phyloP scores from a whole-genome alignment of 371 early-diverging fungal genomes.

The Mortierella sp. region DNA sequence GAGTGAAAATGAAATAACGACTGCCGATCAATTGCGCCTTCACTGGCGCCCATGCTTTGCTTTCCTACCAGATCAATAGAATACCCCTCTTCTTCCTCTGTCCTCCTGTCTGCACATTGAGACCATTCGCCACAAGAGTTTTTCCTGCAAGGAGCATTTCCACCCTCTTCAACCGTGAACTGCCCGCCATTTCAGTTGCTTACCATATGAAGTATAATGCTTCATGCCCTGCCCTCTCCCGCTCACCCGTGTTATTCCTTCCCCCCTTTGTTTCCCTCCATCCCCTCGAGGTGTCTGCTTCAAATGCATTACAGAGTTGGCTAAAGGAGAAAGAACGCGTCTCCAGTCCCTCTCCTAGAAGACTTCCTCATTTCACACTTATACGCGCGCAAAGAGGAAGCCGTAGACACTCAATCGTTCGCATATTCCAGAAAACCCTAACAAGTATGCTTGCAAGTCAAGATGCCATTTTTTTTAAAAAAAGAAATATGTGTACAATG shows the following conservation, averaged over 20 bases:
- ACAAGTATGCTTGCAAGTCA: not conserved
- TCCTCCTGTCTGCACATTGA: not conserved
- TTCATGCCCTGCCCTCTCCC: not conserved
- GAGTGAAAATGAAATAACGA: too few relatives aligned
- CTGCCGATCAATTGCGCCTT: too few relatives aligned
- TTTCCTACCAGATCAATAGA: too few relatives aligned
- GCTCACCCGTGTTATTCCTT: not conserved
- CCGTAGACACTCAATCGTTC: not conserved
- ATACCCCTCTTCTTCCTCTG: too few relatives aligned
- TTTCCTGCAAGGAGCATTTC: not conserved
- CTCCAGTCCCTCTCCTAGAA: not conserved
- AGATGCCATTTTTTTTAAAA: conserved; percentile 6
- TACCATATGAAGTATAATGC: too few relatives aligned
- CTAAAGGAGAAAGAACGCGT: not conserved
- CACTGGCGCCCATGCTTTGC: too few relatives aligned
- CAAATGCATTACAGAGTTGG: not conserved
- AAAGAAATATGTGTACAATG: conserved; percentile 31
- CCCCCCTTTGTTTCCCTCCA: too few relatives aligned
- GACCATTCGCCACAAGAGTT: not conserved
- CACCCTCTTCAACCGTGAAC: not conserved
- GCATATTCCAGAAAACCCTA: too few relatives aligned
- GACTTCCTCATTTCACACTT: not conserved
- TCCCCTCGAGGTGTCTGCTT: not conserved
- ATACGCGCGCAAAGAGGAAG: not conserved
- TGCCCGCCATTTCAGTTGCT: conserved; percentile 5